These are phyloP conservation scores for Corylus avellana DNA, from an alignment of 306 rosid species.

Conservation along the genomic window DNA sequence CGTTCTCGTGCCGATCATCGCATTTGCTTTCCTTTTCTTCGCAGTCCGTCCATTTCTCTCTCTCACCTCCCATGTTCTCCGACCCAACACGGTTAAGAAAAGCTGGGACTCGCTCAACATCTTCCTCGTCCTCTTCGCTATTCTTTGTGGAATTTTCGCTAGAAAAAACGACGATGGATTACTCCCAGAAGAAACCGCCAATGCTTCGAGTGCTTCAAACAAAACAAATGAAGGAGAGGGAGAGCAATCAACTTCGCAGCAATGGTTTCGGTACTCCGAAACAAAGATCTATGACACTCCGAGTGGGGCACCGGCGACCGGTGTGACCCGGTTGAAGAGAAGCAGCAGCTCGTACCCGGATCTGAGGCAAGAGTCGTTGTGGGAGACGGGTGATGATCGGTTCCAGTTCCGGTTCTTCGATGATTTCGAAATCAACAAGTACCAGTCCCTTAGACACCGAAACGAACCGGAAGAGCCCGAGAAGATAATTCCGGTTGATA, in stretches of 20 bases:
- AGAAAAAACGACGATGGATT: constrained; percentile 54
- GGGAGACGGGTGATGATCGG: constrained; percentile 44
- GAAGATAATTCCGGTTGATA: constrained; percentile 67
- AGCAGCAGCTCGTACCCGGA: constrained; percentile 88
- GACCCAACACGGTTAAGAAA: constrained; percentile 56
- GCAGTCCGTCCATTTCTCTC: constrained; percentile 65
- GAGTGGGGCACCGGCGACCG: constrained; percentile 30
- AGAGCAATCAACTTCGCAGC: constrained; percentile 30
- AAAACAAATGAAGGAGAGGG: constrained; percentile 10
- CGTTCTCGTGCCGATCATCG: constrained; percentile 59
- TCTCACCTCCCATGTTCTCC: constrained; percentile 44
- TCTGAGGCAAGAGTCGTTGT: constrained; percentile 61
- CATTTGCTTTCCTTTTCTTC: constrained; percentile 50
- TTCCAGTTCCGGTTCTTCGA: constrained; percentile 62
- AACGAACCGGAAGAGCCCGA: constrained; percentile 14
- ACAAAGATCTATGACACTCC: constrained; percentile 19
- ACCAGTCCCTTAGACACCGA: not conserved
- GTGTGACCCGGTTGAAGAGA: constrained; percentile 46
- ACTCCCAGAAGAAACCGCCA: constrained; percentile 12
- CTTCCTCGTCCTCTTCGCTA: constrained; percentile 63
- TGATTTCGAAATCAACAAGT: constrained; percentile 60
- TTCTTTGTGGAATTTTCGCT: constrained; percentile 68
- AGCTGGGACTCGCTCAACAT: constrained; percentile 81
- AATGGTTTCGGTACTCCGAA: constrained; percentile 51
- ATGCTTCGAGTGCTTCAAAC: constrained; percentile 9